Conservation (phyloP, 305 asterid species). For the Fraxinus greggii region DNA sequence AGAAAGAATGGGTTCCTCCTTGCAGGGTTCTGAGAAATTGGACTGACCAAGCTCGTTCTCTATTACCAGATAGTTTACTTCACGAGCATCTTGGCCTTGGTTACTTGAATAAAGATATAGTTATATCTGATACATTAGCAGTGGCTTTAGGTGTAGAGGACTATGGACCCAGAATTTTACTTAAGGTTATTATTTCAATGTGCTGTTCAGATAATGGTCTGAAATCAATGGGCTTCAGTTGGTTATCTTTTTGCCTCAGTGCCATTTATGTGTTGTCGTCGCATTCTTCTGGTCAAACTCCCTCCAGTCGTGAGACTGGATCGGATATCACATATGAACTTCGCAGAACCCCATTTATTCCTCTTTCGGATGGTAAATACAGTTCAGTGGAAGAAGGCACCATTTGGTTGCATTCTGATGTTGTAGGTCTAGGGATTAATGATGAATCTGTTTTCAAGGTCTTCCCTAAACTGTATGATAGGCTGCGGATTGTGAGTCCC, state of each 20-base stretch:
- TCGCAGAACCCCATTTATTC: constrained; percentile 67
- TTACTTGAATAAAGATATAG: constrained; percentile 69
- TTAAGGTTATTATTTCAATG: constrained; percentile 57
- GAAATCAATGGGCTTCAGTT: constrained; percentile 63
- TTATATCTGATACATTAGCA: constrained; percentile 78
- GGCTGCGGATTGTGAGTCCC: constrained; percentile 70
- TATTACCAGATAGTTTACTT: constrained; percentile 69
- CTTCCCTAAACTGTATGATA: constrained; percentile 65
- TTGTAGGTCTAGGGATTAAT: constrained; percentile 36
- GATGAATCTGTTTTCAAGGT: constrained; percentile 50
- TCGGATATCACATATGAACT: constrained; percentile 51
- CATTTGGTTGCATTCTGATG: constrained; percentile 75
- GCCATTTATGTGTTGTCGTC: constrained; percentile 52
- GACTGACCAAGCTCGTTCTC: constrained; percentile 65
- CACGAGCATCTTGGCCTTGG: constrained; percentile 87
- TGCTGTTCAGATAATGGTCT: constrained; percentile 56
- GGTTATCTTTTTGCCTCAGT: constrained; percentile 82
- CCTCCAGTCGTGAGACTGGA: constrained; percentile 37
- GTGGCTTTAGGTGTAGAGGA: constrained; percentile 84
- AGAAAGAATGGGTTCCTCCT: constrained; percentile 77
- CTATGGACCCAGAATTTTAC: constrained; percentile 71
- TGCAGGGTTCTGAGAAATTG: constrained; percentile 86
- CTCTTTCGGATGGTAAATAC: constrained; percentile 80
- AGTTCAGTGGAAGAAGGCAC: constrained; percentile 65
- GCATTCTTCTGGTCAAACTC: constrained; percentile 34